phyloP scores from a whole-genome alignment of 2,329 filamentous ascomycete genomes.

The Fusarium hostae region DNA sequence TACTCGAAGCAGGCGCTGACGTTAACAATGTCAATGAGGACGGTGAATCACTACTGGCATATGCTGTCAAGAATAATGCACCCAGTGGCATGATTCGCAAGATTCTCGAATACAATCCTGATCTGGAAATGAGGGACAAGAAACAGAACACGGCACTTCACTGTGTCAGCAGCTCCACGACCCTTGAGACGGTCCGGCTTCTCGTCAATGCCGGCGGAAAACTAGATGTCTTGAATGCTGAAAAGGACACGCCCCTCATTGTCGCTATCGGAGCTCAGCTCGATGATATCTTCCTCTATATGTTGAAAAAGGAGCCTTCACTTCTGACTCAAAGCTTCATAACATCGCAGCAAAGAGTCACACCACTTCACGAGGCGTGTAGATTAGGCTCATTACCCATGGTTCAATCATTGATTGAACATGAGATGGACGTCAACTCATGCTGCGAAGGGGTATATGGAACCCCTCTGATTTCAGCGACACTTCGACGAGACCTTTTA shows the following conservation, averaged over 20 bases:
- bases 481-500: neutral
- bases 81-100: neutral
- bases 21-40: neutral
- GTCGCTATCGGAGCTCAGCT: neutral
- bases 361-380: neutral
- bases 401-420: neutral
- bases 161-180: neutral
- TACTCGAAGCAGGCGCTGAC: conserved; percentile 8
- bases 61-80: neutral
- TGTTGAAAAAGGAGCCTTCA: conserved; percentile 8
- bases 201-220: conserved; percentile 14
- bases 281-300: conserved; percentile 2
- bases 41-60: neutral
- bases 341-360: neutral
- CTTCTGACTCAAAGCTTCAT: neutral
- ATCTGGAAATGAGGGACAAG: neutral
- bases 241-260: neutral
- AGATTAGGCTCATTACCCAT: accelerated
- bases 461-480: neutral
- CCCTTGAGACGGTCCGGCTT: neutral
- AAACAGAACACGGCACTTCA: conserved; percentile 7
- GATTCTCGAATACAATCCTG: conserved; percentile 12
- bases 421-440: neutral
- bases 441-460: neutral
- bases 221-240: neutral